Evolutionary conservation across 176 grass and related monocot species (phyloP).

Genomic region (Ensete glaucum): DNA sequence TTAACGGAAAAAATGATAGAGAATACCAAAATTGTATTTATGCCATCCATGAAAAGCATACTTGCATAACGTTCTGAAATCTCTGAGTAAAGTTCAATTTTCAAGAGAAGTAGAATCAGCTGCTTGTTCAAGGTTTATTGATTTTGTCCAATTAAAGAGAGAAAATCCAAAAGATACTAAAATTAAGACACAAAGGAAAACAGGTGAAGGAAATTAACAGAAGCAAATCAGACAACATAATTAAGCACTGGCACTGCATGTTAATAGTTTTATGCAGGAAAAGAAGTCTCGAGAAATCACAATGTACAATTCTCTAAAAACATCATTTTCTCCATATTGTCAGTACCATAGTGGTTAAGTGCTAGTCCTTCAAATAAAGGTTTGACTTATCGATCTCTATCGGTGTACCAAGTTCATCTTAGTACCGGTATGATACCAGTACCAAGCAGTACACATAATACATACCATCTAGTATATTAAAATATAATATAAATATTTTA

Average conservation of each 20-base stretch:
- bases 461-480: no score
- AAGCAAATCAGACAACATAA: neutral
- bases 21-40: no score
- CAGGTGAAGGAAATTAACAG: neutral
- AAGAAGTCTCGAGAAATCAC: neutral
- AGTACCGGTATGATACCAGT: no score
- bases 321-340: no score
- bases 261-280: neutral
- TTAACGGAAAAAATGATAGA: no score
- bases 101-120: neutral
- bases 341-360: no score
- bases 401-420: no score
- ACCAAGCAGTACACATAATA: no score
- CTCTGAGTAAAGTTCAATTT: neutral
- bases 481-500: no score
- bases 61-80: neutral
- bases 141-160: neutral
- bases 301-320: neutral
- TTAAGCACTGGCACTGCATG: neutral
- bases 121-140: neutral
- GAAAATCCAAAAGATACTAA: neutral
- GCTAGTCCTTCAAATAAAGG: no score
- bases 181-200: neutral
- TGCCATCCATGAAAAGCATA: no score
- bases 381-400: no score